These are phyloP conservation scores for Paraconiothyrium sp. DNA, from an alignment of 2,329 filamentous ascomycete genomes.

Conservation along the genomic window DNA sequence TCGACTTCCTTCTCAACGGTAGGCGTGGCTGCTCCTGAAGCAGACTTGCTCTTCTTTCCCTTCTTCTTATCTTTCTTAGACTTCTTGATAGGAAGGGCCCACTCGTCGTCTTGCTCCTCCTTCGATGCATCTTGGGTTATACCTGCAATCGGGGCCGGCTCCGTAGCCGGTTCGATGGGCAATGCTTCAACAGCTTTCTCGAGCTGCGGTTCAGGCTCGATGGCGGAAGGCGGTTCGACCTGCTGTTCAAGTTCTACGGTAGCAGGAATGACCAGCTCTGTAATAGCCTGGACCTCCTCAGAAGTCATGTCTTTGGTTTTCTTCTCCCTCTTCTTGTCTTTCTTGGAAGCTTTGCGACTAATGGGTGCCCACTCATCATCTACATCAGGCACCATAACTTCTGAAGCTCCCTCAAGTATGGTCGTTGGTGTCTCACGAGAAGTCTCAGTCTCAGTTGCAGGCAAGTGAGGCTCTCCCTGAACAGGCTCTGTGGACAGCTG, in stretches of 20 bases:
- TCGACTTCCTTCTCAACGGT: conserved; percentile 18
- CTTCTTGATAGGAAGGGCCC: conserved; percentile 30
- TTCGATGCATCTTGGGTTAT: conserved; percentile 18
- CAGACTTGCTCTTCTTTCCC: conserved; percentile 34
- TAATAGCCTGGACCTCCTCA: conserved; percentile 5
- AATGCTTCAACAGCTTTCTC: conserved; percentile 10
- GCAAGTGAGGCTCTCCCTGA: conserved; percentile 2
- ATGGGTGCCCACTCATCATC: conserved; percentile 18
- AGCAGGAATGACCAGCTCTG: background rate
- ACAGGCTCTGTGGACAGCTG: background rate
- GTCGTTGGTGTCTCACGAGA: conserved; percentile 6
- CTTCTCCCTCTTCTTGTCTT: conserved; percentile 48
- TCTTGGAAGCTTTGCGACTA: conserved; percentile 40
- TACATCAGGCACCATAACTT: conserved; percentile 12
- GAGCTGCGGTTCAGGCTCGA: background rate
- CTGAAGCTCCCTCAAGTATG: conserved; percentile 7
- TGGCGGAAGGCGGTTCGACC: conserved; percentile 5
- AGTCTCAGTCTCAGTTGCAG: background rate
- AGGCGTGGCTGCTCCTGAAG: conserved; percentile 25
- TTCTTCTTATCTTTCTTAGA: conserved; percentile 43
- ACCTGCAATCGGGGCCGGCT: background rate
- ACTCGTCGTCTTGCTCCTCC: conserved; percentile 26
- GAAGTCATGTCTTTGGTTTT: conserved; percentile 29
- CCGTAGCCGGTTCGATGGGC: background rate
- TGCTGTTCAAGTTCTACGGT: conserved; percentile 18